Conservation (phyloP, 2,329 filamentous ascomycete species). For the Penicillium sp. region DNA sequence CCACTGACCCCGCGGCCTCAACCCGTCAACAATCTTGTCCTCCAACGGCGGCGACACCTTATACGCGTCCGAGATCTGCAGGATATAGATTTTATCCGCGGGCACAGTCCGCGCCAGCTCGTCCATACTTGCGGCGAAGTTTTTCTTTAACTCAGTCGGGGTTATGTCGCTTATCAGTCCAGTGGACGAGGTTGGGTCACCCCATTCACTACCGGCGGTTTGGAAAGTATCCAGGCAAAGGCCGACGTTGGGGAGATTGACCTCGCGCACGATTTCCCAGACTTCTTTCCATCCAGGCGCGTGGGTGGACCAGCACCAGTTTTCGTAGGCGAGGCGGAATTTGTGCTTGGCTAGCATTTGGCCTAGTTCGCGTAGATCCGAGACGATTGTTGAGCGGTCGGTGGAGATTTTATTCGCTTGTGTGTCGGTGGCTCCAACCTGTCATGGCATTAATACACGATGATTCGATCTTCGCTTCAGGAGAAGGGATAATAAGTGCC, state of each 20-base stretch:
- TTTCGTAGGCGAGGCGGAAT: constrained; percentile 74
- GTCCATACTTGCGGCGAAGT: constrained; percentile 61
- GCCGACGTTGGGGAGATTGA: constrained; percentile 70
- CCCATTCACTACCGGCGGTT: constrained; percentile 74
- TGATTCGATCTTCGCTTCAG: neutral
- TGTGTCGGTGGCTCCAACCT: constrained; percentile 69
- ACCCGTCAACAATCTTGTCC: constrained; percentile 58
- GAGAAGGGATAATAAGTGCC: constrained; percentile 49
- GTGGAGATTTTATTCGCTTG: constrained; percentile 59
- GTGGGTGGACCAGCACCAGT: constrained; percentile 80
- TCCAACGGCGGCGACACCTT: constrained; percentile 63
- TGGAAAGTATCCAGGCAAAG: constrained; percentile 82
- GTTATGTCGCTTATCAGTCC: constrained; percentile 62
- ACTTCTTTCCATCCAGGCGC: constrained; percentile 72
- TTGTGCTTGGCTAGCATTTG: constrained; percentile 64
- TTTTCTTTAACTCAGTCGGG: constrained; percentile 54
- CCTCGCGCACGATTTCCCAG: constrained; percentile 70
- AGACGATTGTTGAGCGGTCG: constrained; percentile 59
- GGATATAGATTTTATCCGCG: constrained; percentile 72
- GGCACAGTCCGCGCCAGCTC: constrained; percentile 65
- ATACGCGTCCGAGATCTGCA: constrained; percentile 79
- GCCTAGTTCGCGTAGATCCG: constrained; percentile 68
- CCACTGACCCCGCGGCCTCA: constrained; percentile 70
- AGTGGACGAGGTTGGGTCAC: constrained; percentile 68
- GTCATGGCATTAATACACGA: neutral